Conservation (phyloP, 129 eudicot species). For the Tanacetum coccineum region DNA sequence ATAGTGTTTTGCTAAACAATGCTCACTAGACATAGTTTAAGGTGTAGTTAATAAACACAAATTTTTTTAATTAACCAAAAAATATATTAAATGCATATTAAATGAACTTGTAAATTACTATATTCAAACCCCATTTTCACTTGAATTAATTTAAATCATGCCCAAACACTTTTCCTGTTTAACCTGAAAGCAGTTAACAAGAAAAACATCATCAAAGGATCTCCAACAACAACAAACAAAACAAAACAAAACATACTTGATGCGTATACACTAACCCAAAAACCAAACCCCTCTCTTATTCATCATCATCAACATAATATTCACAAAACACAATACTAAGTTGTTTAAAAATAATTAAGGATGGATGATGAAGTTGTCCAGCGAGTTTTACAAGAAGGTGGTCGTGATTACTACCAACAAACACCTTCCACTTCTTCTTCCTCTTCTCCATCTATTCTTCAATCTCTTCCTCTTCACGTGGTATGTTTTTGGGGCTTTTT, state of each 20-base stretch:
- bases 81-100: no score
- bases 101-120: no score
- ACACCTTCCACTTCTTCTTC: slow-evolving; percentile 85
- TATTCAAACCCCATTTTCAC: no score
- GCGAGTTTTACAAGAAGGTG: slow-evolving; percentile 91
- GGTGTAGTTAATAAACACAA: no score
- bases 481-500: slow-evolving; percentile 32
- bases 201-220: background rate
- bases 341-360: no score
- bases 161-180: background rate
- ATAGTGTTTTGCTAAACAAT: no score
- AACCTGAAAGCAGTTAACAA: background rate
- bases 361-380: slow-evolving; percentile 91
- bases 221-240: background rate
- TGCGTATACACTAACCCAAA: slow-evolving; percentile 36
- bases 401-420: slow-evolving; percentile 82
- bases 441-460: slow-evolving; percentile 89
- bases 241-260: slow-evolving; percentile 27
- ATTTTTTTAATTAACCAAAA: no score
- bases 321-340: no score
- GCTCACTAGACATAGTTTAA: no score
- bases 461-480: slow-evolving; percentile 97
- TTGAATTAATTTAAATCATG: no score
- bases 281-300: slow-evolving; percentile 21
- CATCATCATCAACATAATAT: no score